phyloP scores from a whole-genome alignment of 2,329 filamentous ascomycete genomes.

The Zymoseptoria tritici region DNA sequence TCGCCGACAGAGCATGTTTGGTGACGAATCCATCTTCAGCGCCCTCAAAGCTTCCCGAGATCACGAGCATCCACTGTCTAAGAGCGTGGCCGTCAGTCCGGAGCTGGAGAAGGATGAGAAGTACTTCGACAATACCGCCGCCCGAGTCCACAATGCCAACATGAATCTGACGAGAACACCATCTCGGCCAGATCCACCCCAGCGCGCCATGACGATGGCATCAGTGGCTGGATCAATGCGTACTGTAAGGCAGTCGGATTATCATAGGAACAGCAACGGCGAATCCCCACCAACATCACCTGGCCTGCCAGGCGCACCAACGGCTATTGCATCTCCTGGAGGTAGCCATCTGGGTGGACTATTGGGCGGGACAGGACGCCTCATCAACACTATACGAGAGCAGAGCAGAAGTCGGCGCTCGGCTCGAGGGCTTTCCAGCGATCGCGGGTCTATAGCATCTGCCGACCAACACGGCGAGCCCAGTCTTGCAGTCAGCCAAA shows the following conservation, averaged over 20 bases:
- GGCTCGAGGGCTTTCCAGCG: constrained; percentile 54
- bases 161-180: constrained; percentile 15
- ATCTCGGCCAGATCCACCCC: constrained; percentile 26
- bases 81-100: constrained; percentile 66
- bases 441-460: constrained; percentile 50
- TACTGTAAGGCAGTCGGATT: constrained; percentile 39
- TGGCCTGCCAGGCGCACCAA: constrained; percentile 38
- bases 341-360: constrained; percentile 38
- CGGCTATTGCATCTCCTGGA: constrained; percentile 36
- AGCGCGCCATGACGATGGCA: constrained; percentile 36
- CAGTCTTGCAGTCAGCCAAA: constrained; percentile 56
- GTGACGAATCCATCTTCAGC: constrained; percentile 50
- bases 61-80: constrained; percentile 64
- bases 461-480: constrained; percentile 58
- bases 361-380: constrained; percentile 40
- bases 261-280: constrained; percentile 17
- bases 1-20: constrained; percentile 50
- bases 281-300: constrained; percentile 36
- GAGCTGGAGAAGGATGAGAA: constrained; percentile 31
- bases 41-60: constrained; percentile 45
- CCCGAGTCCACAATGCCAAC: constrained; percentile 7
- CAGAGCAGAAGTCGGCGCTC: constrained; percentile 39
- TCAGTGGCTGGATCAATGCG: constrained; percentile 38
- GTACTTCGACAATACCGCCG: constrained; percentile 15
- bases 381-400: constrained; percentile 41